A percentile compares a stretch with the other conserved stretches of the same genome.
Conservation (phyloP, 139 green algal species). For the Closterium sp. region DNA sequence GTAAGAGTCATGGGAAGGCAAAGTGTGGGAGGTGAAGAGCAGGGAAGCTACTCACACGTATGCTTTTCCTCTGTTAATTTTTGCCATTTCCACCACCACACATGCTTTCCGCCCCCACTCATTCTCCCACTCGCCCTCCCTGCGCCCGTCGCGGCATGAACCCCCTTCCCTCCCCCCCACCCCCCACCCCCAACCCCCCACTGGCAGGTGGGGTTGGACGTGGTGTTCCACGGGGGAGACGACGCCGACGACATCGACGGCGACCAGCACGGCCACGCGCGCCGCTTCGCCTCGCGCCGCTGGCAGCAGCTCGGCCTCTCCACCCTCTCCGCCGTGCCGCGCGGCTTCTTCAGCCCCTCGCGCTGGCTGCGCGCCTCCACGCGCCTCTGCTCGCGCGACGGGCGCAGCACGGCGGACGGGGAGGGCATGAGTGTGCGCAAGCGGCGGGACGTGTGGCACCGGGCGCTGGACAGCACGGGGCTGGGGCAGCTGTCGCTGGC, state of each 20-base stretch:
- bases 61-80: not conserved
- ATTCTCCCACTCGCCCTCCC: not conserved
- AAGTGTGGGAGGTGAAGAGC: too few relatives aligned
- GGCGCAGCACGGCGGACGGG: not conserved
- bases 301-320: not conserved
- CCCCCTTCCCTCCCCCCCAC: too few relatives aligned
- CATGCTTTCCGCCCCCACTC: not conserved
- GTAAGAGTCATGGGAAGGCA: too few relatives aligned
- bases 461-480: slow-evolving; percentile 15
- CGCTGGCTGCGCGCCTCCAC: not conserved
- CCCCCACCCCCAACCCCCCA: too few relatives aligned
- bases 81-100: not conserved
- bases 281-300: not conserved
- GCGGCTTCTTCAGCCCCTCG: not conserved
- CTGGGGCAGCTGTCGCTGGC: slow-evolving; percentile 29
- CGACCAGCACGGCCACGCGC: not conserved
- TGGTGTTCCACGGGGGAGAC: slow-evolving; percentile 19
- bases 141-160: not conserved
- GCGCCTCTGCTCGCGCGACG: not conserved
- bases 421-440: not conserved
- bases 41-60: too few relatives aligned
- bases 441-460: slow-evolving; percentile 18
- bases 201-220: slow-evolving; percentile 14
- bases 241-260: not conserved
- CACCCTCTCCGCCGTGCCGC: not conserved